A percentile compares a stretch with the other conserved stretches of the same genome.
These are phyloP conservation scores for Odonthalia washingtoniensis DNA, from an alignment of 31 red algal genomes.

Conservation along the genomic window DNA sequence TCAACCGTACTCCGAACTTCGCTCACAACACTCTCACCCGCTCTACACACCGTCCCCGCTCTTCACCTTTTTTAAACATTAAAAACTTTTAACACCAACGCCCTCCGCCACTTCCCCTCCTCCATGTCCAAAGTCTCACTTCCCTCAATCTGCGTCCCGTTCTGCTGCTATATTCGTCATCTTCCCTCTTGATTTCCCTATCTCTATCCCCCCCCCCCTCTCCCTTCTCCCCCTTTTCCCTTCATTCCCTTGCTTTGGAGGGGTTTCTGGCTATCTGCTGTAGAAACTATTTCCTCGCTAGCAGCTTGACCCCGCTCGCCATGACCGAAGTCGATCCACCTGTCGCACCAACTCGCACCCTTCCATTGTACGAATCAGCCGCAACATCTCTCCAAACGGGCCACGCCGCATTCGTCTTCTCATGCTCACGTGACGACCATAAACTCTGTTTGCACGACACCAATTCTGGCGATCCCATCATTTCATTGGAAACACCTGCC, in stretches of 20 bases:
- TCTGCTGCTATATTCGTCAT: no score
- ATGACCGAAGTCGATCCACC: constrained; percentile 33
- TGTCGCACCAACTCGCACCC: constrained; percentile 18
- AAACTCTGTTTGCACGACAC: constrained; percentile 55
- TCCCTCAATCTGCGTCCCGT: no score
- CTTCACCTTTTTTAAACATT: no score
- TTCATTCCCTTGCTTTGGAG: neutral
- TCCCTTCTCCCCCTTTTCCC: neutral
- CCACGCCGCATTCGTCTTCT: constrained; percentile 64
- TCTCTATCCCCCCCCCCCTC: no score
- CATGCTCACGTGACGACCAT: constrained; percentile 41
- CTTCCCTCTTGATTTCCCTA: no score
- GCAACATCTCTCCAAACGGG: constrained; percentile 37
- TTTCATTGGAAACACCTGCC: constrained; percentile 40
- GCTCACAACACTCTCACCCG: no score
- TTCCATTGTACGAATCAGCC: constrained; percentile 11
- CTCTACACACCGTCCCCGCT: no score
- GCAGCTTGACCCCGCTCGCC: neutral
- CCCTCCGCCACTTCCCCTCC: no score
- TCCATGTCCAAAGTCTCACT: no score
- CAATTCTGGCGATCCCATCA: constrained; percentile 44
- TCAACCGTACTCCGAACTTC: no score
- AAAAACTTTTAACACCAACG: no score
- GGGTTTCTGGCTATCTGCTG: no score
- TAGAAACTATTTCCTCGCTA: neutral